Evolutionary conservation across 2,329 filamentous ascomycete genomes (phyloP).

Genomic region (Hypoxylon sp.): DNA sequence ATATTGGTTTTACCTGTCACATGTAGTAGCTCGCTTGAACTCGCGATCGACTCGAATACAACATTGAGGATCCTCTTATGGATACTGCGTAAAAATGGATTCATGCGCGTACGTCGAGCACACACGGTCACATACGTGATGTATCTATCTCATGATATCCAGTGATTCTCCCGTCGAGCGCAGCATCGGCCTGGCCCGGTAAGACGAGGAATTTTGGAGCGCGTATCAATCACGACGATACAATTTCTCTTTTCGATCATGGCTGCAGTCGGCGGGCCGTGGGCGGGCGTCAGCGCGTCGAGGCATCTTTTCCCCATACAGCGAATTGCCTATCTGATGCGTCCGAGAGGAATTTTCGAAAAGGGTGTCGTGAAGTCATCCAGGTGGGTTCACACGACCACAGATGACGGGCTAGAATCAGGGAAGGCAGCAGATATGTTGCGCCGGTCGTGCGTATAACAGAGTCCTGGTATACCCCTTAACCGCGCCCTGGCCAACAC

Average conservation of each 20-base stretch:
- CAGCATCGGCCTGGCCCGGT: conserved; percentile 21
- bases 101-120: conserved; percentile 23
- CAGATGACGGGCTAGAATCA: conserved; percentile 21
- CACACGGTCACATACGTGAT: too few relatives aligned
- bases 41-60: conserved; percentile 25
- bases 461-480: conserved; percentile 32
- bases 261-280: conserved; percentile 26
- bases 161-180: conserved; percentile 20
- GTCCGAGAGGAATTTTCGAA: too few relatives aligned
- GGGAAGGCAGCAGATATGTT: conserved; percentile 20
- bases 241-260: conserved; percentile 31
- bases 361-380: conserved; percentile 31
- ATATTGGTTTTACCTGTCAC: conserved; percentile 10
- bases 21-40: conserved; percentile 8
- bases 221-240: conserved; percentile 28
- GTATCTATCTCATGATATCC: conserved; percentile 20
- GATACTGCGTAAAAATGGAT: conserved; percentile 24
- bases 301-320: conserved; percentile 28
- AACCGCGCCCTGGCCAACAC: conserved; percentile 16
- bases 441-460: conserved; percentile 22
- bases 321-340: conserved; percentile 26
- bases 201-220: conserved; percentile 28
- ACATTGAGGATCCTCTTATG: conserved; percentile 30
- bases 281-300: conserved; percentile 2
- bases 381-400: conserved; percentile 27